These are phyloP conservation scores for Hypomyces rosellus DNA, from an alignment of 2,329 filamentous ascomycete genomes.

Conservation along the genomic window DNA sequence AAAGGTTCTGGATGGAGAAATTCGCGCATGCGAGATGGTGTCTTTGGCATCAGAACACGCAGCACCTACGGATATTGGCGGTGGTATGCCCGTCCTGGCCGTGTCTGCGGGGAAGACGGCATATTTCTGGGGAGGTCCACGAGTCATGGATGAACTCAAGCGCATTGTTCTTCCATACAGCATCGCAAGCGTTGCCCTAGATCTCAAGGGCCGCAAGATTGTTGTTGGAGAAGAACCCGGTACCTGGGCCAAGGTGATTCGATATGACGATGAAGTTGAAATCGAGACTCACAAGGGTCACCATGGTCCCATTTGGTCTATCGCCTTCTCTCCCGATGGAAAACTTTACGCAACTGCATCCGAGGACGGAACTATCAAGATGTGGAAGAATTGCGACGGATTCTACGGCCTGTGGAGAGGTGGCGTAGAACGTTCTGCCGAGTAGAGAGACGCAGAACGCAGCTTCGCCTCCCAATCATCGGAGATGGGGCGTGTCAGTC, in stretches of 20 bases:
- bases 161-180: slow-evolving; percentile 74
- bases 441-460: slow-evolving; percentile 29
- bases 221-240: slow-evolving; percentile 88
- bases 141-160: slow-evolving; percentile 69
- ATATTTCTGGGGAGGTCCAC: slow-evolving; percentile 79
- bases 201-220: slow-evolving; percentile 72
- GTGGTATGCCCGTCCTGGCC: slow-evolving; percentile 67
- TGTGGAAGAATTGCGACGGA: slow-evolving; percentile 68
- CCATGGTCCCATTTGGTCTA: slow-evolving; percentile 94
- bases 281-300: slow-evolving; percentile 94
- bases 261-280: slow-evolving; percentile 77
- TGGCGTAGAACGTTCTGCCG: slow-evolving; percentile 31
- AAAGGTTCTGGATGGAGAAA: slow-evolving; percentile 72
- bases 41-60: slow-evolving; percentile 54
- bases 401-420: slow-evolving; percentile 59
- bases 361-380: slow-evolving; percentile 95
- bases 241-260: slow-evolving; percentile 94
- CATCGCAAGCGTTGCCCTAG: slow-evolving; percentile 83
- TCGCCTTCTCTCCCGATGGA: slow-evolving; percentile 89
- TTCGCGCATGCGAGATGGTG: slow-evolving; percentile 89
- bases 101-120: slow-evolving; percentile 92
- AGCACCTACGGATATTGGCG: slow-evolving; percentile 56
- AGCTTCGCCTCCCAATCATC: slow-evolving; percentile 16
- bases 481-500: slow-evolving; percentile 13
- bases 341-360: slow-evolving; percentile 95